Evolutionary conservation across 2,329 filamentous ascomycete genomes (phyloP).

Genomic region (Calonectria hongkongensis): DNA sequence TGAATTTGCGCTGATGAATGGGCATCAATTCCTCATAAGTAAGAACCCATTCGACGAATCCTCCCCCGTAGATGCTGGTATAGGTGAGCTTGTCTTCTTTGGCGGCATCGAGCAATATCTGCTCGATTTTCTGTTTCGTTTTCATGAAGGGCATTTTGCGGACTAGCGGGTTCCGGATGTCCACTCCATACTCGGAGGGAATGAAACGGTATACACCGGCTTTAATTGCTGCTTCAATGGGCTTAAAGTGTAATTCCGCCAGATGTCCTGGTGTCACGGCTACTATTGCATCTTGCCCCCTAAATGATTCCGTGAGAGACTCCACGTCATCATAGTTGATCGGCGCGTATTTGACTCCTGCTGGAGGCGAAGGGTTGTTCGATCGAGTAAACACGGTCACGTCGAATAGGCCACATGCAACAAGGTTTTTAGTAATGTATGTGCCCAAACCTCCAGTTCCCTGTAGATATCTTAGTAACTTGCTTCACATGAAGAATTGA

Average conservation of each 20-base stretch:
- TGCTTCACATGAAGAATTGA: too few species aligned
- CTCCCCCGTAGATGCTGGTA: background rate
- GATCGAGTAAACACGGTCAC: background rate
- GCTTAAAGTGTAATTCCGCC: background rate
- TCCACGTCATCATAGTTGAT: background rate
- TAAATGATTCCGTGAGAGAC: background rate
- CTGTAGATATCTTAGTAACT: background rate
- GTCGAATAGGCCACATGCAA: background rate
- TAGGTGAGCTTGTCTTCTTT: background rate
- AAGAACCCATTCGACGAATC: constrained; percentile 1
- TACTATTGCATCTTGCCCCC: background rate
- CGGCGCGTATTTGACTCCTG: background rate
- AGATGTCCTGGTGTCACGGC: constrained; percentile 4
- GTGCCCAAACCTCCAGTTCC: constrained; percentile 6
- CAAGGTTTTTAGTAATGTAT: background rate
- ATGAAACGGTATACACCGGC: constrained; percentile 5
- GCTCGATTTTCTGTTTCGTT: background rate
- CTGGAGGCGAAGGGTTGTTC: background rate
- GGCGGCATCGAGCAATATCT: background rate
- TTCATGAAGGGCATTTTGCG: constrained; percentile 10
- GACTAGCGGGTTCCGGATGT: background rate
- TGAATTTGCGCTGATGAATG: background rate
- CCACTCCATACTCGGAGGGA: constrained; percentile 1
- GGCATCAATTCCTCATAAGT: background rate
- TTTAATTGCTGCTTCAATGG: constrained; percentile 4